Conservation (phyloP, 805 yeast genomes). For the Wickerhamiella cacticola region DNA sequence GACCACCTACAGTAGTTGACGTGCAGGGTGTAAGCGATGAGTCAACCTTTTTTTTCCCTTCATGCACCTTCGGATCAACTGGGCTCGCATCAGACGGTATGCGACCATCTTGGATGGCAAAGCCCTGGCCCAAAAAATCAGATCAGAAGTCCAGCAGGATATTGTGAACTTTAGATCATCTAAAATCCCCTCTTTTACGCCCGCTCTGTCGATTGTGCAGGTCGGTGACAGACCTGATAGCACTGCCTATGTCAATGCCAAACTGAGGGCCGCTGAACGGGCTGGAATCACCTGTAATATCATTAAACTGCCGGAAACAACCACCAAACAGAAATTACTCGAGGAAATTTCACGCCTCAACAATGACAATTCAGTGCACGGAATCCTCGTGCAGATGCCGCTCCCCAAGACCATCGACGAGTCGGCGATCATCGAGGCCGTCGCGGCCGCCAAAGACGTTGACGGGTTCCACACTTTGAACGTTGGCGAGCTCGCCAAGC, state of each 20-base stretch:
- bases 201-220: constrained; percentile 73
- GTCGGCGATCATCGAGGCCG: constrained; percentile 63
- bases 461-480: constrained; percentile 88
- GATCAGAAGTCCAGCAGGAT: constrained; percentile 41
- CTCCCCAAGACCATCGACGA: constrained; percentile 74
- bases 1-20: too few relatives aligned
- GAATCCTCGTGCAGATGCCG: constrained; percentile 82
- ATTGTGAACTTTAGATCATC: constrained; percentile 35
- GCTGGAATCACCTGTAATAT: constrained; percentile 64
- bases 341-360: constrained; percentile 52
- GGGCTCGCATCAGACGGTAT: background rate
- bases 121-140: constrained; percentile 40
- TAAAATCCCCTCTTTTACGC: constrained; percentile 44
- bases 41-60: constrained; percentile 5
- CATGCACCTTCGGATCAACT: constrained; percentile 8
- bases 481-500: constrained; percentile 82
- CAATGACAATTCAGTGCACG: constrained; percentile 65
- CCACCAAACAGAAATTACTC: constrained; percentile 47
- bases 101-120: constrained; percentile 44
- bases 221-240: constrained; percentile 89
- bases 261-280: constrained; percentile 74
- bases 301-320: constrained; percentile 49
- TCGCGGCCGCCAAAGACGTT: constrained; percentile 75
- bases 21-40: background rate
- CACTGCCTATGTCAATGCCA: constrained; percentile 82